phyloP scores from a whole-genome alignment of 2,329 filamentous ascomycete species.

The Fusarium goolgardi region DNA sequence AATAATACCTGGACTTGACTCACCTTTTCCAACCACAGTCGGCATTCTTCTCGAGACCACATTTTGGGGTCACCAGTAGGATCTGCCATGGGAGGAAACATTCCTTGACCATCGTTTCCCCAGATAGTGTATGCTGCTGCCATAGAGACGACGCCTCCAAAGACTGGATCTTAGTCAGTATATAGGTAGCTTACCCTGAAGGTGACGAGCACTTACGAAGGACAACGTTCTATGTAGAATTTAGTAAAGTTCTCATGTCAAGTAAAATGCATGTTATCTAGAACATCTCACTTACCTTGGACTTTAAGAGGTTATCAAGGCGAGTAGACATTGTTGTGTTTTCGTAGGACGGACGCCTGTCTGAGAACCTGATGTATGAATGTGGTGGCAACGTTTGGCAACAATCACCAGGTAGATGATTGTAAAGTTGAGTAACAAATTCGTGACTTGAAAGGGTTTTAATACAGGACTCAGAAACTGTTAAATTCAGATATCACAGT shows the following conservation, averaged over 20 bases:
- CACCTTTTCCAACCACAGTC: constrained; percentile 84
- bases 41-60: constrained; percentile 85
- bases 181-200: constrained; percentile 38
- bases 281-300: constrained; percentile 30
- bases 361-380: neutral
- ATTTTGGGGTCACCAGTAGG: constrained; percentile 76
- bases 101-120: constrained; percentile 70
- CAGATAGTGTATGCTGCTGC: constrained; percentile 83
- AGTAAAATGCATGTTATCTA: fast-evolving
- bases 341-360: neutral
- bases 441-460: fast-evolving
- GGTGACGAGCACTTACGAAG: constrained; percentile 64
- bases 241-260: constrained; percentile 3
- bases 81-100: constrained; percentile 81
- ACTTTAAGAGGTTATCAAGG: constrained; percentile 44
- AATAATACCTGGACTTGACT: constrained; percentile 18
- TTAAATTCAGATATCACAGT: neutral
- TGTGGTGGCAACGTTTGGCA: neutral
- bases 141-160: constrained; percentile 34
- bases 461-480: neutral
- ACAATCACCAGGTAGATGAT: neutral
- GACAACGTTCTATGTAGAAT: constrained; percentile 68
- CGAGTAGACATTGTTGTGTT: constrained; percentile 38
- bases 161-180: constrained; percentile 30
- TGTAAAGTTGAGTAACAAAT: neutral